Evolutionary conservation across 352 stramenopile genomes (phyloP).

Genomic region (Globisporangium barbulae): DNA sequence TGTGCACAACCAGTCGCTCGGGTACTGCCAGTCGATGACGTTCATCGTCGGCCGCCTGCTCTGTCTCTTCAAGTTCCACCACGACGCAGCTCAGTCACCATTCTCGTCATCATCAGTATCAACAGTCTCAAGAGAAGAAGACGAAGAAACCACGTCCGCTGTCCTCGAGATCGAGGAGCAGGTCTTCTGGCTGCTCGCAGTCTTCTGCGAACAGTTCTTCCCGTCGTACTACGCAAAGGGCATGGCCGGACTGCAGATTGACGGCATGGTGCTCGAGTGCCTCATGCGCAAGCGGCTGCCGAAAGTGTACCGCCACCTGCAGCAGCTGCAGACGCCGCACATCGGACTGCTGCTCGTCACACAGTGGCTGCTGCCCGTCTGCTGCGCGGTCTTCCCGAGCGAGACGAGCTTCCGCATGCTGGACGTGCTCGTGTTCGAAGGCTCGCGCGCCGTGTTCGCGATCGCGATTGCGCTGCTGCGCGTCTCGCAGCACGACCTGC

Average conservation of each 20-base stretch:
- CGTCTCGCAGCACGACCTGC: constrained; percentile 47
- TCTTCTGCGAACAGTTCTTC: constrained; percentile 60
- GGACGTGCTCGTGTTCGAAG: constrained; percentile 57
- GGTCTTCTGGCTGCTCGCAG: constrained; percentile 56
- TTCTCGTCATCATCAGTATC: neutral
- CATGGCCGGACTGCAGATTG: constrained; percentile 58
- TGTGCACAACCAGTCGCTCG: constrained; percentile 67
- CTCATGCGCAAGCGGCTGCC: constrained; percentile 44
- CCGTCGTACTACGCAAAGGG: constrained; percentile 58
- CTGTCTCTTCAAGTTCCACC: constrained; percentile 39
- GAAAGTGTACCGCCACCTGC: constrained; percentile 56
- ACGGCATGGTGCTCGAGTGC: constrained; percentile 50
- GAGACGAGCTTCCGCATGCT: constrained; percentile 62
- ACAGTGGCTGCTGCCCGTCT: constrained; percentile 64
- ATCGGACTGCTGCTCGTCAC: constrained; percentile 60
- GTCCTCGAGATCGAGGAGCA: constrained; percentile 31
- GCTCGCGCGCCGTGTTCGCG: constrained; percentile 47
- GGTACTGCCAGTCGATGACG: constrained; percentile 91
- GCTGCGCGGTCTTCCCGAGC: constrained; percentile 61
- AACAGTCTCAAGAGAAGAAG: neutral
- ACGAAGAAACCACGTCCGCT: neutral
- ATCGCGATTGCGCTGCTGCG: constrained; percentile 53
- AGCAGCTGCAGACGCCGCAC: constrained; percentile 46
- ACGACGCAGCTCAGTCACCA: neutral
- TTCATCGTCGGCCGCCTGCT: constrained; percentile 80